phyloP scores from a whole-genome alignment of 2,329 filamentous ascomycete genomes.

The Malbranchea zuffiana region DNA sequence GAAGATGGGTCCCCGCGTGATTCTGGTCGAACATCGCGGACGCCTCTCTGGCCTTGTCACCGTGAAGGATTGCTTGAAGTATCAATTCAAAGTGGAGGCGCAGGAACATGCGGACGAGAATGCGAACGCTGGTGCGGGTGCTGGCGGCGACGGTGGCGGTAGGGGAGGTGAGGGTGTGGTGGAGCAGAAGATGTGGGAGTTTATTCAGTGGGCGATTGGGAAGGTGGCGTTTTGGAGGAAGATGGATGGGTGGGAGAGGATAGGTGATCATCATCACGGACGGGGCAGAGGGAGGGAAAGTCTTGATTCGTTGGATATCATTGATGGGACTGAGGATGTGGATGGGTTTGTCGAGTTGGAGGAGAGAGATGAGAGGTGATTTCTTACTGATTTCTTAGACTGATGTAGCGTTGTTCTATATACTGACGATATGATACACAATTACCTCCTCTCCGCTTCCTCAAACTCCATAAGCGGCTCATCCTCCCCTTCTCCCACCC shows the following conservation, averaged over 20 bases:
- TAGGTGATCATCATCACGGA: conserved; percentile 1
- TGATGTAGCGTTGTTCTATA: not conserved
- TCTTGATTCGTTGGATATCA: conserved; percentile 27
- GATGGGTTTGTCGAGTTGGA: conserved; percentile 40
- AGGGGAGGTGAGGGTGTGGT: conserved; percentile 18
- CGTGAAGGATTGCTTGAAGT: conserved; percentile 93
- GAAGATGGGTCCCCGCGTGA: conserved; percentile 89
- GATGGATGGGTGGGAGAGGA: conserved; percentile 14
- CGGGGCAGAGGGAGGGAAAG: conserved; percentile 7
- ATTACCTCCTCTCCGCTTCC: conserved; percentile 3
- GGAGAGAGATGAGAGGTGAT: conserved; percentile 20
- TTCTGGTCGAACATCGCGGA: conserved; percentile 84
- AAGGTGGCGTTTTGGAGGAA: conserved; percentile 15
- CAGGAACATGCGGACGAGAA: conserved; percentile 52
- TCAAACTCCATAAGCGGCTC: conserved; percentile 8
- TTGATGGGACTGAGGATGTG: conserved; percentile 44
- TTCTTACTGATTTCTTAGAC: not conserved
- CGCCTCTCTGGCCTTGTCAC: conserved; percentile 77
- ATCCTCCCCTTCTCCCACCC: conserved; percentile 6
- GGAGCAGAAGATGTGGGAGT: conserved; percentile 30
- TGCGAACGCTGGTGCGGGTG: conserved; percentile 21
- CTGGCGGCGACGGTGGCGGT: conserved; percentile 16
- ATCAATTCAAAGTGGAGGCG: conserved; percentile 91
- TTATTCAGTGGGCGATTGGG: conserved; percentile 25
- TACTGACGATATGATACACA: not conserved